Evolutionary conservation across 1,284 basidiomycete species (phyloP).

Genomic region (Xerocomus nothofagi): DNA sequence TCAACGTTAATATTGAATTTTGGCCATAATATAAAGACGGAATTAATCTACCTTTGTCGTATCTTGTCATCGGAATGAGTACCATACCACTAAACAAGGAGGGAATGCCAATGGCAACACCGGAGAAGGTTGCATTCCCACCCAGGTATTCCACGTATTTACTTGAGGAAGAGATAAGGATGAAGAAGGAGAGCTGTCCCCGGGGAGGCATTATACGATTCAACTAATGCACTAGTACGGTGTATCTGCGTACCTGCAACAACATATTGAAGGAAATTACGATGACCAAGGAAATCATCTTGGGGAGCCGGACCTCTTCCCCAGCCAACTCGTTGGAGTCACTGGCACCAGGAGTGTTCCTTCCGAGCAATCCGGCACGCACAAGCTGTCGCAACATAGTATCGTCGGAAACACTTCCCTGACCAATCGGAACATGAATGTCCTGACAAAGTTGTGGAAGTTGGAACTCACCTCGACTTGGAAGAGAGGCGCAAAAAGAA

Average conservation of each 20-base stretch:
- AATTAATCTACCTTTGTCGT: constrained; percentile 50
- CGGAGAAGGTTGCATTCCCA: constrained; percentile 65
- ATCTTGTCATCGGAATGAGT: constrained; percentile 56
- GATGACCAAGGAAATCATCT: constrained; percentile 42
- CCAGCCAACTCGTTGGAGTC: constrained; percentile 1
- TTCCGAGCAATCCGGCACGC: neutral
- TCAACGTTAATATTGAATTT: neutral
- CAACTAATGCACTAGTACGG: neutral
- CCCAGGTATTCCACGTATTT: constrained; percentile 62
- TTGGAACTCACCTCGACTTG: constrained; percentile 1
- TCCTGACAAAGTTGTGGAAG: neutral
- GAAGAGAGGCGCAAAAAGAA: neutral
- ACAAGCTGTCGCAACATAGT: constrained; percentile 8
- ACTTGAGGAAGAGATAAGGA: constrained; percentile 65
- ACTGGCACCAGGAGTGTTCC: neutral
- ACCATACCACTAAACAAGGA: constrained; percentile 40
- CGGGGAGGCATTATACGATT: neutral
- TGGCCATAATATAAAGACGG: neutral
- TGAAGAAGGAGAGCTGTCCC: constrained; percentile 61
- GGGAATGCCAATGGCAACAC: constrained; percentile 66
- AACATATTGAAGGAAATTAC: constrained; percentile 45
- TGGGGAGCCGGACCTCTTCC: constrained; percentile 51
- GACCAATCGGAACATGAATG: neutral
- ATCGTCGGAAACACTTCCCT: neutral
- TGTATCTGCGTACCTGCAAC: constrained; percentile 41